phyloP scores from a whole-genome alignment of 2,329 filamentous ascomycete species.

The Aspergillus proliferans region DNA sequence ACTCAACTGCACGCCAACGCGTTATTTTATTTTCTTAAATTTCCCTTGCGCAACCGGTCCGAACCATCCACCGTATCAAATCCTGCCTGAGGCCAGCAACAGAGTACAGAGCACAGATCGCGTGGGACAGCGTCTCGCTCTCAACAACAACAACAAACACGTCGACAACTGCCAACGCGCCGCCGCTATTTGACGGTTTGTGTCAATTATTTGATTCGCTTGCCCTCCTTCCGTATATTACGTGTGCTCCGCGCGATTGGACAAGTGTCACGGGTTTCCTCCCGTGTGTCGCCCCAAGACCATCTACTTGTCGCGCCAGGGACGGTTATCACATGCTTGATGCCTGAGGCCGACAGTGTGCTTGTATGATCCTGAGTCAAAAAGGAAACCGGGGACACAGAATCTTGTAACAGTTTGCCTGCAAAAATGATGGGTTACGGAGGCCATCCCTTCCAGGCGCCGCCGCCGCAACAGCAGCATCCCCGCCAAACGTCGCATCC shows the following conservation, averaged over 20 bases:
- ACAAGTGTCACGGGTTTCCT: background rate
- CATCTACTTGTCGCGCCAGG: conserved; percentile 1
- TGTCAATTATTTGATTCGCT: background rate
- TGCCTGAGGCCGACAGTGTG: background rate
- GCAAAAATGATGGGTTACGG: conserved; percentile 32
- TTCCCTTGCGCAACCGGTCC: background rate
- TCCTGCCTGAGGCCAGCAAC: background rate
- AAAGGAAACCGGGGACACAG: background rate
- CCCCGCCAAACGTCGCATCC: conserved; percentile 2
- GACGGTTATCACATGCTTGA: conserved; percentile 10
- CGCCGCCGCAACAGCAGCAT: conserved; percentile 19
- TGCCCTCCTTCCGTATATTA: too few species aligned
- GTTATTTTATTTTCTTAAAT: background rate
- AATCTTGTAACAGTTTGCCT: background rate
- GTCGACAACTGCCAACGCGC: background rate
- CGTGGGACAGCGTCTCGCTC: background rate
- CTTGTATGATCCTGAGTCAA: background rate
- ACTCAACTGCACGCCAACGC: background rate
- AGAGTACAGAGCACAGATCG: background rate
- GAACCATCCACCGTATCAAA: background rate
- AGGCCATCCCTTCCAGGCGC: conserved; percentile 24
- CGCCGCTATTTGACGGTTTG: background rate
- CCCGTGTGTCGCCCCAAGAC: background rate
- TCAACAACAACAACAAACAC: background rate
- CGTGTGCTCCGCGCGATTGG: background rate